Percentiles rank a stretch among this genome's conserved stretches.
Conservation (phyloP, 1,139 yeast species). For the Geotrichum phurueaensis region DNA sequence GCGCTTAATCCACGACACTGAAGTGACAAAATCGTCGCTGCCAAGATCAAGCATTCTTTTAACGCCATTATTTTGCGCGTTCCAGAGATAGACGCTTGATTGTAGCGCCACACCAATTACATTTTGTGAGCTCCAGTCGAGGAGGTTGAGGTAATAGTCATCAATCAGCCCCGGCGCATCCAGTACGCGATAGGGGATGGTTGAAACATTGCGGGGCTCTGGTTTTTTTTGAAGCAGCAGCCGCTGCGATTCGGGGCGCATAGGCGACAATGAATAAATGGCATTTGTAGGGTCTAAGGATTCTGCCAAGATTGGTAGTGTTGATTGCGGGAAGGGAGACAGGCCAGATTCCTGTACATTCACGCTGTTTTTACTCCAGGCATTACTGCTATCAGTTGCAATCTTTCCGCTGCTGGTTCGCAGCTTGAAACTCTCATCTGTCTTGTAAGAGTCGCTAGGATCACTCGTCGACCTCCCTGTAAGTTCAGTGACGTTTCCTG, state of each 20-base stretch:
- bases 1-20: conserved; percentile 81
- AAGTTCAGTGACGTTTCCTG: too few species aligned
- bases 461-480: too few species aligned
- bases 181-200: conserved; percentile 84
- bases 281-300: conserved; percentile 54
- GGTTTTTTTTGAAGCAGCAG: not conserved
- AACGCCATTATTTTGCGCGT: conserved; percentile 79
- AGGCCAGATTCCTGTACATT: conserved; percentile 2
- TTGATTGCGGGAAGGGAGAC: conserved; percentile 1
- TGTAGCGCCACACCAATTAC: conserved; percentile 87
- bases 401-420: not conserved
- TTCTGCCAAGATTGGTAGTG: conserved; percentile 3
- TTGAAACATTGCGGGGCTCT: conserved; percentile 40
- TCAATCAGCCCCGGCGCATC: conserved; percentile 97
- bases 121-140: conserved; percentile 95
- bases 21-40: conserved; percentile 62
- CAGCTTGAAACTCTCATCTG: not conserved
- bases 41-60: conserved; percentile 69
- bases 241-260: conserved; percentile 31
- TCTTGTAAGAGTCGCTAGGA: too few species aligned
- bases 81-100: conserved; percentile 84
- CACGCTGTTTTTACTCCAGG: not conserved
- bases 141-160: conserved; percentile 83
- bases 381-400: not conserved
- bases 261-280: conserved; percentile 77